Evolutionary conservation across 139 green algal genomes (phyloP), one percentile per base, ranked within the genome.

Genomic region (Nannochloris sp.): DNA sequence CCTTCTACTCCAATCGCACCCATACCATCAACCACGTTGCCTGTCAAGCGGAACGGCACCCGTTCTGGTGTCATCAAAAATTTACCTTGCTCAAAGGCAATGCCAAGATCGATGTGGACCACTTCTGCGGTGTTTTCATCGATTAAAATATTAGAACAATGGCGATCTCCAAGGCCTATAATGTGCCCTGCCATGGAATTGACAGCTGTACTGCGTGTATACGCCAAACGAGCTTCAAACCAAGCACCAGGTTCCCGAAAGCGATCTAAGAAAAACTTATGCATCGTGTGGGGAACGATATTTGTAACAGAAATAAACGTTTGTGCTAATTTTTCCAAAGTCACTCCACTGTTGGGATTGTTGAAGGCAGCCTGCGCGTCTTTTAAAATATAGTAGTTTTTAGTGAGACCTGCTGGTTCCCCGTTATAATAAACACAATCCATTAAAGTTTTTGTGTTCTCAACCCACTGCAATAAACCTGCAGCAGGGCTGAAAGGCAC

Each of bases 41-140:
- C 60, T 0, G 93, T 99, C 14, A 99, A 79, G 24, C 93, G 78
- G 80, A 99, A 99, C 9, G 93, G 93, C 30, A 98, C 89, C 29
- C 80, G 64, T 81, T 99, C 93, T 4, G 91, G 90, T 1, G 87
- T 97, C 42, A 79, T 83, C 12, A 98, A 81, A 46, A 95, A 87
- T 56, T 71, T 68, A 60, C 73, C 87, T 70, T 96, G 91, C 73
- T 99, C 93, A 72, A 99, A 99, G 0, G 93, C 94, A 4, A 99
- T 83, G 32, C 93, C 93, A 45, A 99, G 85, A 81, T 99, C 93
- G 33, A 99, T 98, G 81, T 99, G 93, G 67, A 97, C 82, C 46
- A 98, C 86, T 69, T 93, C 89, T 3, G 87, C 90, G 10, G 81
- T 92, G 44, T 42, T 31, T 13, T 64, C 61, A 61, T 96, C 76